Evolutionary conservation across 371 early-diverging fungal genomes (phyloP).

Genomic region (Rhizomucor miehei): DNA sequence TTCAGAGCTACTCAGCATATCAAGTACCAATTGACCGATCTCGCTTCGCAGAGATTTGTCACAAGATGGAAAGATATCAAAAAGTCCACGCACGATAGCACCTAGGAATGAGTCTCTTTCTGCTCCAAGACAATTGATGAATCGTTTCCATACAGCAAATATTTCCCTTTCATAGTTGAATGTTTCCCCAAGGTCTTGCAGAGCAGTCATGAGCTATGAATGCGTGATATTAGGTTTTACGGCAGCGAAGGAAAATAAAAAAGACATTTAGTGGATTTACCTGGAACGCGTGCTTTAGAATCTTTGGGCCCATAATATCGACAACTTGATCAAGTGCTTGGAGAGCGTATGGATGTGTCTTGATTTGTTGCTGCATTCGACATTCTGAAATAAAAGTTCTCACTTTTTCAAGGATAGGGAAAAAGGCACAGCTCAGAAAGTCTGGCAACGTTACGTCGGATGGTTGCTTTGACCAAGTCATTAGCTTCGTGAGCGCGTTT

Average conservation of each 20-base stretch:
- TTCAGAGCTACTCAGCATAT: neutral
- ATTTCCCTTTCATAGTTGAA: neutral
- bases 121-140: neutral
- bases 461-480: neutral
- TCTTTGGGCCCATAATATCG: neutral
- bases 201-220: neutral
- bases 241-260: neutral
- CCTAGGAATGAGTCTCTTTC: neutral
- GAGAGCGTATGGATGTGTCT: neutral
- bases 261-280: neutral
- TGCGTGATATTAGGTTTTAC: neutral
- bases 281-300: neutral
- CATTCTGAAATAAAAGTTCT: neutral
- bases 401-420: neutral
- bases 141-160: neutral
- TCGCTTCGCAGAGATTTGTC: neutral
- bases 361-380: neutral
- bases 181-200: neutral
- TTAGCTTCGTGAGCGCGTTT: neutral
- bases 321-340: neutral
- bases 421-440: neutral
- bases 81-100: neutral
- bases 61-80: neutral
- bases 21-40: neutral
- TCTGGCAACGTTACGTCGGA: neutral